Conservation (phyloP, 352 stramenopile genomes). For the Globisporangium radiosum region DNA sequence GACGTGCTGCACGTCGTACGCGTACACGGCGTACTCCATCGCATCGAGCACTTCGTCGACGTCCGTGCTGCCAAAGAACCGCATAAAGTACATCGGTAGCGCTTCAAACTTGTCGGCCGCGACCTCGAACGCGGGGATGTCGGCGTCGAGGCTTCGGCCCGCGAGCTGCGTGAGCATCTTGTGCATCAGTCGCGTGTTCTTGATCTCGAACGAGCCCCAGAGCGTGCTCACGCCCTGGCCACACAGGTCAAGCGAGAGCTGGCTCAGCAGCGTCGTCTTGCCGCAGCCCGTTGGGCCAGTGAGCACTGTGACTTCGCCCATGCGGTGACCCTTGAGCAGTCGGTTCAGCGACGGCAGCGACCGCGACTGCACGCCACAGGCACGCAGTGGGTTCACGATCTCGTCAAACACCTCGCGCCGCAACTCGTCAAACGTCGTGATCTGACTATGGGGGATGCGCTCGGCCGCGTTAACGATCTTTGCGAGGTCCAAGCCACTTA, state of each 20-base stretch:
- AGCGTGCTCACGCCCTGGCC: slow-evolving; percentile 96
- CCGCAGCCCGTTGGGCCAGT: slow-evolving; percentile 95
- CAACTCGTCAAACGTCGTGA: slow-evolving; percentile 92
- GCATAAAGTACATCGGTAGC: slow-evolving; percentile 97
- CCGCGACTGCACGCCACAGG: slow-evolving; percentile 89
- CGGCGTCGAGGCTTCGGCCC: slow-evolving; percentile 53
- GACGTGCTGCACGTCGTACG: slow-evolving; percentile 98
- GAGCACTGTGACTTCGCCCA: slow-evolving; percentile 97
- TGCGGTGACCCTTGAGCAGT: slow-evolving; percentile 95
- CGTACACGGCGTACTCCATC: slow-evolving; percentile 98
- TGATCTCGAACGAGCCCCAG: slow-evolving; percentile 99
- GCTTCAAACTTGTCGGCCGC: slow-evolving; percentile 89
- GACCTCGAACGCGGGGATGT: slow-evolving; percentile 73
- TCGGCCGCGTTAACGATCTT: slow-evolving; percentile 78
- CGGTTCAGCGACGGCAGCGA: slow-evolving; percentile 93
- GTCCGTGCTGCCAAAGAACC: slow-evolving; percentile 96
- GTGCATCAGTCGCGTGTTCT: slow-evolving; percentile 95
- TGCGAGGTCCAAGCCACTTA: slow-evolving; percentile 83
- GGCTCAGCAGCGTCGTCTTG: slow-evolving; percentile 93
- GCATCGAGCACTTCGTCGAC: slow-evolving; percentile 95
- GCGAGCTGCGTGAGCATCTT: slow-evolving; percentile 98
- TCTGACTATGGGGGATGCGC: slow-evolving; percentile 89
- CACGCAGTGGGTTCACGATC: slow-evolving; percentile 92
- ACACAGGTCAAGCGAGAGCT: slow-evolving; percentile 88
- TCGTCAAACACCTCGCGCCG: slow-evolving; percentile 92